Percentiles rank a stretch among this genome's conserved stretches.
phyloP scores from a whole-genome alignment of 2,329 filamentous ascomycete genomes.

The Diaporthe citri region DNA sequence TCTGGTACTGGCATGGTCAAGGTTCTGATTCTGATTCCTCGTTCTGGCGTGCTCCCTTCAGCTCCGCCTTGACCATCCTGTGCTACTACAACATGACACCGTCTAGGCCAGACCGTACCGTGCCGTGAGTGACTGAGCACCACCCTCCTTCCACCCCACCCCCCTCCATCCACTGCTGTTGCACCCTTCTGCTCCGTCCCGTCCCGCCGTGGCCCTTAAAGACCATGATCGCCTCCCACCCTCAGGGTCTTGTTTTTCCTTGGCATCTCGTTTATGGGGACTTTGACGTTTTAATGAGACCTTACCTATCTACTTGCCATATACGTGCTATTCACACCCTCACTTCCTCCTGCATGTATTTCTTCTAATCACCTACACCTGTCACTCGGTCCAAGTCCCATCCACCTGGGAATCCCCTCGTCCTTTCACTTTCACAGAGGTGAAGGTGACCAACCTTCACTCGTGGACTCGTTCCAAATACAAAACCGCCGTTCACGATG shows the following conservation, averaged over 20 bases:
- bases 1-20: neutral
- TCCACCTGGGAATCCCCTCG: neutral
- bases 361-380: neutral
- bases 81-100: constrained; percentile 2
- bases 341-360: neutral
- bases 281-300: constrained; percentile 20
- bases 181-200: constrained; percentile 26
- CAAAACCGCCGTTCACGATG: neutral
- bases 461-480: neutral
- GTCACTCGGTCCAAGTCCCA: neutral
- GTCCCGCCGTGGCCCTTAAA: constrained; percentile 13
- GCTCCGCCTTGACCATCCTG: constrained; percentile 11
- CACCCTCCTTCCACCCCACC: neutral
- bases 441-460: neutral
- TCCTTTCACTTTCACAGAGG: neutral
- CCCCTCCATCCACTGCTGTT: neutral
- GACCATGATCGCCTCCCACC: constrained; percentile 30
- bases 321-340: neutral
- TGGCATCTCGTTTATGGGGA: constrained; percentile 18
- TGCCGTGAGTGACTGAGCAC: neutral
- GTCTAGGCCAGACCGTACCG: neutral
- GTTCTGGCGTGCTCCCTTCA: neutral
- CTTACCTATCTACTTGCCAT: neutral
- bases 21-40: neutral
- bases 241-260: constrained; percentile 14